Base-by-base conservation (phyloP, 768 basidiomycete genomes). In the Pleurotus salmoneostramineus region DNA sequence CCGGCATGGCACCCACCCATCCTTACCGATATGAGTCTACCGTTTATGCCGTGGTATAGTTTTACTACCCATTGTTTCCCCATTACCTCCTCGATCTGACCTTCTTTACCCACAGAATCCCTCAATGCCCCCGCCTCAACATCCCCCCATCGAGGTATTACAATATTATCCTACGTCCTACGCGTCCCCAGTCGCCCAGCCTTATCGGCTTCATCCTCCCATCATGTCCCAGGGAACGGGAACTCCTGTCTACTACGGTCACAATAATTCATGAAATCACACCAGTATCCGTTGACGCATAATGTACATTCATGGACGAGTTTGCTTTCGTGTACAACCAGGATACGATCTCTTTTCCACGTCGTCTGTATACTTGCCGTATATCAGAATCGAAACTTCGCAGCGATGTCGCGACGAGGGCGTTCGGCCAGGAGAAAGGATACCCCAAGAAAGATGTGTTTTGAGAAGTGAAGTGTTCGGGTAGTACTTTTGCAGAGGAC, bases 351-450 rank as follows among this genome's bases (percentile, higher is more conserved):
- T 27, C 21, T 27, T 27, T 27, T 27, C 3, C 21, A 27, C 21
- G 21, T 27, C 21, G 21, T 27, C 21, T 27, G 21, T 27, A 27
- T 27, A 27, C 21, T 27, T 27, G 21, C 21, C 21, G 21, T 27
- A 27, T 45, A 6, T 51, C 50, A 51, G n/a, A 35, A 33, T 5
- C 34, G 14, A 3, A 55, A 40, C 10, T 42, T 21, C 37, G 37
- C 37, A 10, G 40, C 52, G 17, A n/a, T 40, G 40, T 56, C 43
- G 44, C 56, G 56, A n/a, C 56, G 56, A n/a, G 11, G 43, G 43
- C 56, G 56, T 12, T 56, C 56, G 11, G 36, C 35, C 31, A 56
- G 27, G 27, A 56, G 43, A 36, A 56, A 56, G 7, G 56, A 56
- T 15, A 56, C 56, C 46, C 8, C 10, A n/a, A 34, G 3, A 10